Evolutionary conservation across 2,329 filamentous ascomycete genomes (phyloP).

Genomic region (Exophiala xenobiotica): DNA sequence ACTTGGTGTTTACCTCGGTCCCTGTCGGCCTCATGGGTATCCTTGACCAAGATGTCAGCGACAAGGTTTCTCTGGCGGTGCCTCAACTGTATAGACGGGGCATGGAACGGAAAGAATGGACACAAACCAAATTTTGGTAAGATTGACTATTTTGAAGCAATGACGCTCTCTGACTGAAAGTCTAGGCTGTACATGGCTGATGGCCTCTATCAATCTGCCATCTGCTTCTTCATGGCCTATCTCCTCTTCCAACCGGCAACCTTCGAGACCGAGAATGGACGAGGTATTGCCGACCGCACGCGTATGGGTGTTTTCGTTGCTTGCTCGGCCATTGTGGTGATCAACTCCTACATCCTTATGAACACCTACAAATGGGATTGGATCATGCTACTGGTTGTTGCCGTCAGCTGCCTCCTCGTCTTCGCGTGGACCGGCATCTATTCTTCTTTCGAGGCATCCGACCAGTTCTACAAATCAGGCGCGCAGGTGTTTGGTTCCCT

Average conservation of each 20-base stretch:
- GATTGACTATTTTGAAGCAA: slow-evolving; percentile 30
- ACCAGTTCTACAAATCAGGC: slow-evolving; percentile 73
- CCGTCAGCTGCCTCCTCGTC: slow-evolving; percentile 78
- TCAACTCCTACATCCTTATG: slow-evolving; percentile 91
- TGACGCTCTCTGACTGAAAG: slow-evolving; percentile 13
- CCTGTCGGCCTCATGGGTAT: slow-evolving; percentile 95
- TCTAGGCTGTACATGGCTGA: slow-evolving; percentile 87
- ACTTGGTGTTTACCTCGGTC: slow-evolving; percentile 92
- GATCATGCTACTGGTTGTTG: slow-evolving; percentile 81
- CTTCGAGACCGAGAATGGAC: slow-evolving; percentile 69
- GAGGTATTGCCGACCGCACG: slow-evolving; percentile 73
- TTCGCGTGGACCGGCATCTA: slow-evolving; percentile 97
- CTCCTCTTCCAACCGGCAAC: slow-evolving; percentile 69
- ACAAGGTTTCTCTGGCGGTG: slow-evolving; percentile 88
- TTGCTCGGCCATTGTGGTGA: slow-evolving; percentile 78
- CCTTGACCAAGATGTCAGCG: slow-evolving; percentile 93
- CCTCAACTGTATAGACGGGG: slow-evolving; percentile 93
- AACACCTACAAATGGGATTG: slow-evolving; percentile 99
- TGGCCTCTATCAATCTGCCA: slow-evolving; percentile 89
- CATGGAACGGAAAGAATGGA: slow-evolving; percentile 96
- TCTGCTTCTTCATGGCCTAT: slow-evolving; percentile 91
- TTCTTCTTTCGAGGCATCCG: slow-evolving; percentile 58
- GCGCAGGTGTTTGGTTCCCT: slow-evolving; percentile 75
- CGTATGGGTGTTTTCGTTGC: slow-evolving; percentile 86
- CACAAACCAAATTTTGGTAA: slow-evolving; percentile 92